Conservation (phyloP, 2,329 filamentous ascomycete species). For the Fusarium veterinarium region DNA sequence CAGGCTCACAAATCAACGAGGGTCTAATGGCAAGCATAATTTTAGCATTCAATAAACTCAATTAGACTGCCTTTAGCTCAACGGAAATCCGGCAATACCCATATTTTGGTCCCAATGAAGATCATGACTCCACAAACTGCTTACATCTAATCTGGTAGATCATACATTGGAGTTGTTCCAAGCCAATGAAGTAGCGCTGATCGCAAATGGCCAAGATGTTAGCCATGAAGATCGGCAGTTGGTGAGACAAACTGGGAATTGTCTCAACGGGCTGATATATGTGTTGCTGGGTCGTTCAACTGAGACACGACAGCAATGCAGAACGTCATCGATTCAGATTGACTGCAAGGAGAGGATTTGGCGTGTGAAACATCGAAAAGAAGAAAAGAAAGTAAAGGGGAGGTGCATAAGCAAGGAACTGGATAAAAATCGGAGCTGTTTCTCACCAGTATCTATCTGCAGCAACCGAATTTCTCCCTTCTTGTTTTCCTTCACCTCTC, state of each 20-base stretch:
- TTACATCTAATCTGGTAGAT: too few species aligned
- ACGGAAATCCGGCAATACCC: background rate
- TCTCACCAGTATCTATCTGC: accelerated
- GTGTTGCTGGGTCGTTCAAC: background rate
- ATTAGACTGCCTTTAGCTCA: background rate
- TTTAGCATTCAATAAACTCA: slow-evolving; percentile 4
- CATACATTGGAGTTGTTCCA: background rate
- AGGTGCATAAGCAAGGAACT: accelerated
- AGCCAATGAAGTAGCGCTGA: background rate
- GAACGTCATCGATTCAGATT: background rate
- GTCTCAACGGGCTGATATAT: too few species aligned
- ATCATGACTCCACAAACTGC: background rate
- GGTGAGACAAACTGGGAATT: background rate
- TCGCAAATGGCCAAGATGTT: background rate
- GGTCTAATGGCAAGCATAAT: background rate
- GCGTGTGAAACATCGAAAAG: background rate
- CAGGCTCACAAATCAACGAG: background rate
- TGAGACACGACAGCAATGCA: background rate
- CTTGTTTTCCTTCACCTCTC: background rate
- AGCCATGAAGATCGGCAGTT: background rate
- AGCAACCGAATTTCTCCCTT: background rate
- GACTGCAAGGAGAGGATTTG: background rate
- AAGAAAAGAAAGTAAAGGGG: background rate
- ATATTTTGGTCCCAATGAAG: background rate
- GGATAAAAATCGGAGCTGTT: accelerated